Evolutionary conservation across 2,329 filamentous ascomycete species (phyloP).

Genomic region (Remersonia thermophila): DNA sequence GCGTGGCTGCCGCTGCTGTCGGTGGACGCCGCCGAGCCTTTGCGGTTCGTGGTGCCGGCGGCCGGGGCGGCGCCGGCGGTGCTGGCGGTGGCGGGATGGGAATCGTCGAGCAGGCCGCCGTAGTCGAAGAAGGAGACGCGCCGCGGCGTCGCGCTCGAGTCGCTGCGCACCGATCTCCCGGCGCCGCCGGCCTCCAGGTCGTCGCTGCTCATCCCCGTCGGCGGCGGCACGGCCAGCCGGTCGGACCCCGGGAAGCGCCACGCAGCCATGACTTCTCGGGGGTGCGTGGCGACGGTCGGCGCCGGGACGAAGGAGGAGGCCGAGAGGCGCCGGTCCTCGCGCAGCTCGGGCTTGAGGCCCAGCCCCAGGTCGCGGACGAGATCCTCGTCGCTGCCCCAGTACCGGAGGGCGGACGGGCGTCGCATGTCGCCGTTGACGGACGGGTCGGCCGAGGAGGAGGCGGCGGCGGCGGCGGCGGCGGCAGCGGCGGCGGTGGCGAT

Average conservation of each 20-base stretch:
- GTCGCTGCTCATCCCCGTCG: constrained; percentile 27
- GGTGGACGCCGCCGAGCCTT: constrained; percentile 30
- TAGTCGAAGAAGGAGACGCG: constrained; percentile 76
- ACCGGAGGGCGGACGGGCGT: constrained; percentile 43
- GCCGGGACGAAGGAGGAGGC: constrained; percentile 22
- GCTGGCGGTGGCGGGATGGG: background rate
- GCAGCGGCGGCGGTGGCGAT: constrained; percentile 43
- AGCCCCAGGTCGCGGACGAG: constrained; percentile 71
- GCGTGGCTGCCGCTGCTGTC: constrained; percentile 30
- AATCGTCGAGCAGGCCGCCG: constrained; percentile 54
- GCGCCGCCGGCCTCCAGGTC: constrained; percentile 16
- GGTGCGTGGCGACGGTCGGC: constrained; percentile 22
- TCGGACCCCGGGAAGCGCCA: constrained; percentile 34
- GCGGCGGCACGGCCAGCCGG: constrained; percentile 6
- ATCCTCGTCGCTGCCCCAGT: constrained; percentile 87
- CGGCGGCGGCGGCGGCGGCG: too few species aligned
- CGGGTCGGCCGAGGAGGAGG: constrained; percentile 55
- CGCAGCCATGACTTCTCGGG: constrained; percentile 25
- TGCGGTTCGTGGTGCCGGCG: constrained; percentile 22
- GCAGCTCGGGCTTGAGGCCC: constrained; percentile 43
- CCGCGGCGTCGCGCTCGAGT: constrained; percentile 34
- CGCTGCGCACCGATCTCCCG: constrained; percentile 25
- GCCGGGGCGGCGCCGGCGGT: constrained; percentile 10
- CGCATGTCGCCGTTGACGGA: constrained; percentile 25
- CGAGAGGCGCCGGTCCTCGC: constrained; percentile 23